Evolutionary conservation across 2,329 filamentous ascomycete species (phyloP), one percentile per base, ranked within the genome.

Genomic region (Aspergillus chevalieri): DNA sequence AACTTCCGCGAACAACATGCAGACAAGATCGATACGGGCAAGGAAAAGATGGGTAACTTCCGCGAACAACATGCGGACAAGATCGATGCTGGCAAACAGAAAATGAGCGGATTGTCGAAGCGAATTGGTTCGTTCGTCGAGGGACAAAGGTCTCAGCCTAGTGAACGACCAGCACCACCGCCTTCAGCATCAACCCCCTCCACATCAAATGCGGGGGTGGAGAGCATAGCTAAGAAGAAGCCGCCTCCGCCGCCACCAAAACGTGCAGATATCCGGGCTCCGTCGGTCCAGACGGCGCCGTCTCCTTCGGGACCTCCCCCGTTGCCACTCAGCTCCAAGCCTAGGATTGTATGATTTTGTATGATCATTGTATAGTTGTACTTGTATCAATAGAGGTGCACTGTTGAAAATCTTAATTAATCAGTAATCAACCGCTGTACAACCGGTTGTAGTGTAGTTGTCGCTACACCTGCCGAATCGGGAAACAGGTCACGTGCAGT

Each of bases 241-340:
- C 73, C 76, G 3, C 76, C 81, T 14, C 80, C 81, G 3, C 81
- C 80, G 2, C 80, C 79, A n/a, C 77, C 75, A 30, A 82, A 82
- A 69, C 81, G 77, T 60, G 72, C 72, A 41, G 72, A 70, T 30
- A 63, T 80, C 51, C 66, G 71, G n/a, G 67, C 67, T 7, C 62
- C 60, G 24, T 58, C 65, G 38, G 58, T 64, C 21, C 60, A 59
- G 19, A 65, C 66, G 19, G 65, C 66, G 14, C 55, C 56, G 10
- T 56, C 58, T 9, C 51, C 61, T 2, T 53, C 63, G 10, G 59
- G 63, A 28, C 76, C 80, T 12, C 81, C 81, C 10, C 81, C 81
- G 3, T 64, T 84, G 15, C 81, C 81, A 1, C 57, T 82, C 53
- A 69, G 67, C 15, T 83, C 78, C 49, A 84, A 83, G 61, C 81